Base-by-base conservation (phyloP, 352 stramenopile species). In the Phytophthora fragariaefolia region DNA sequence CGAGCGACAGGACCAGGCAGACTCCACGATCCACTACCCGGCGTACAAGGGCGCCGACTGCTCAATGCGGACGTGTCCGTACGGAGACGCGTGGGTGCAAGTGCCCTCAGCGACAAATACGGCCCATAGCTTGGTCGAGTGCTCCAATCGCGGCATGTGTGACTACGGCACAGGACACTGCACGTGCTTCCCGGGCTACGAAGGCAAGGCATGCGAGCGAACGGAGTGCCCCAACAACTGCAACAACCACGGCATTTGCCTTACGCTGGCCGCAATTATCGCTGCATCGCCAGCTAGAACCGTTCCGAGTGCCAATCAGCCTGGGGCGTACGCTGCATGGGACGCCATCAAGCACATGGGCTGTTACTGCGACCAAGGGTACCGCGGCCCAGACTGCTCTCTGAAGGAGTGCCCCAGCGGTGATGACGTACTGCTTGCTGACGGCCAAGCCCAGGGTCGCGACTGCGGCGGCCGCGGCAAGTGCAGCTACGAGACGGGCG, bases 201-300 rank as follows among this genome's bases (percentile, higher is more conserved):
- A 93, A 49, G 92, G 91, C 74, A 97, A 95, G 55, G 89, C 91
- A 17, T 98, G 94, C 70, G 82, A 97, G 67, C 84, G 94, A 69
- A 96, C 91, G 1, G 74, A 97, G 58, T 99, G 96, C 71, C 95
- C 95, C n/a, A 98, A 98, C 80, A 82, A 97, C 72, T 99, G 96
- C 87, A 97, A 93, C 70, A 71, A 68, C 56, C 96, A 90, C 65
- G 97, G 96, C 43, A 90, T 98, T 66, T 99, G 97, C 77, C 83
- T 97, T 61, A 97, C 93, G 26, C 82, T 98, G 34, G 75, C 77
- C 58, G 82, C 90, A 8, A 91, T 99, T 34, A 90, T 95, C 45
- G 59, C 58, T 2, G 68, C 78, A 8, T 34, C 58, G 0, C 73
- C 73, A 8, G 2, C 17, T 9, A 20, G 22, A 3, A n/a, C 18